Evolutionary conservation across 2,329 filamentous ascomycete species (phyloP).

Genomic region (Dothiorella sarmentorum): DNA sequence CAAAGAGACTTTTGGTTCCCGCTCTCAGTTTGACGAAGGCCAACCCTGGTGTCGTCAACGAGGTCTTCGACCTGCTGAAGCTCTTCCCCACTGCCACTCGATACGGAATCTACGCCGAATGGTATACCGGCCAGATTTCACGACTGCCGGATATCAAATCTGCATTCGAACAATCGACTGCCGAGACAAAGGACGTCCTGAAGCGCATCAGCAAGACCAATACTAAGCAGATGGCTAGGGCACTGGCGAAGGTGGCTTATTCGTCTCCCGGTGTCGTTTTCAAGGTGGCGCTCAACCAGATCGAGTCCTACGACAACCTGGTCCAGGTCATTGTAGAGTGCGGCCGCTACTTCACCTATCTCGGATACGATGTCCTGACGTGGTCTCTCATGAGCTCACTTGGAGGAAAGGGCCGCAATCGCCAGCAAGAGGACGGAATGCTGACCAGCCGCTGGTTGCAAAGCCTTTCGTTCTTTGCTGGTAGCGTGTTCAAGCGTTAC

Average conservation of each 20-base stretch:
- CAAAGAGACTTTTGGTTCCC: constrained; percentile 80
- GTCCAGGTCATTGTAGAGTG: constrained; percentile 95
- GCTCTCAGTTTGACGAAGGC: constrained; percentile 80
- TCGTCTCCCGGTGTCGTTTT: constrained; percentile 90
- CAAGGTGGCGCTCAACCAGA: constrained; percentile 80
- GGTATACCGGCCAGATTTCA: constrained; percentile 78
- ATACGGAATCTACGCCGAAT: constrained; percentile 90
- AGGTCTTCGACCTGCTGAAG: constrained; percentile 79
- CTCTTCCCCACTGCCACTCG: constrained; percentile 72
- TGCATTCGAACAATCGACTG: constrained; percentile 71
- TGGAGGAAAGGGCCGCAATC: constrained; percentile 54
- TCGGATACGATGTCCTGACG: constrained; percentile 89
- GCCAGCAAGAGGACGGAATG: constrained; percentile 62
- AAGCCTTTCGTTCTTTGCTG: constrained; percentile 85
- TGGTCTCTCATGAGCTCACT: constrained; percentile 83
- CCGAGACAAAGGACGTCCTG: constrained; percentile 80
- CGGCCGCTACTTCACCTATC: constrained; percentile 84
- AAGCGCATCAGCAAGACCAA: constrained; percentile 89
- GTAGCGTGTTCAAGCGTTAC: constrained; percentile 84
- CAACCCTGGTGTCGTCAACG: constrained; percentile 80
- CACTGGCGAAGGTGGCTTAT: constrained; percentile 86
- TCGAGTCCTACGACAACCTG: constrained; percentile 91
- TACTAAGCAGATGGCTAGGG: constrained; percentile 77
- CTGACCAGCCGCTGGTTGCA: constrained; percentile 90
- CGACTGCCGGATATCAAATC: constrained; percentile 71